Evolutionary conservation across 345 rosid genomes (phyloP), one percentile per base, ranked within the genome.

Genomic region (Citrus hindsii): DNA sequence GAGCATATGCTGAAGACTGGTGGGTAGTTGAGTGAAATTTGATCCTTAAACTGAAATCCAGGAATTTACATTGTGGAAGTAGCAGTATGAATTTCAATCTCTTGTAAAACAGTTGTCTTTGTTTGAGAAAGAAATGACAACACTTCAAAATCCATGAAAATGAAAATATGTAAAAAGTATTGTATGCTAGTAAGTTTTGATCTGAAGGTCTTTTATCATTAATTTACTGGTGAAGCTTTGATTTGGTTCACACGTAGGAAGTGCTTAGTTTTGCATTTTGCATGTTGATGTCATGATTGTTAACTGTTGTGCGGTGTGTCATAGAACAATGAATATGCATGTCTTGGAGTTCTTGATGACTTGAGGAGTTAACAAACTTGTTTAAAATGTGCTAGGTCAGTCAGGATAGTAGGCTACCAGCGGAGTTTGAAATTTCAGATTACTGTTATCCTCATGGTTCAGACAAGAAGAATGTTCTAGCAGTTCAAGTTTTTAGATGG

Each of bases 401-500:
- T 82, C 99, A 94, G 91, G 99, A 96, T 81, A 96, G 99, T 81
- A 89, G 97, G 88, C 86, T 96, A 74, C 97, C 99, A 21, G 98
- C 99, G 42, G 99, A 96, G 86, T 96, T 96, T 84, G 99, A 96
- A 87, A 91, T 96, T 74, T 88, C 98, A n/a, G 95, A 91, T 74
- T 86, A 87, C 83, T 96, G 98, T 82, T 83, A 91, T 85, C 90
- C 94, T 46, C 87, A 84, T 83, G 89, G 83, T 80, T 88, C 95
- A 22, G 90, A 86, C 28, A 92, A 96, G 82, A 86, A 87, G 76
- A 96, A 94, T 83, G 90, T 94, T 84, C 86, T 96, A 70, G 98
- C 99, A 21, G 97, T 96, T 81, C 97, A 96, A 89, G 99, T 96
- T 65, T 84, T 88, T 82, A 92, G 99, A 90, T 96, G 99, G 99